Evolutionary conservation across 2,329 filamentous ascomycete species (phyloP).

Genomic region (Aulographum hederae): DNA sequence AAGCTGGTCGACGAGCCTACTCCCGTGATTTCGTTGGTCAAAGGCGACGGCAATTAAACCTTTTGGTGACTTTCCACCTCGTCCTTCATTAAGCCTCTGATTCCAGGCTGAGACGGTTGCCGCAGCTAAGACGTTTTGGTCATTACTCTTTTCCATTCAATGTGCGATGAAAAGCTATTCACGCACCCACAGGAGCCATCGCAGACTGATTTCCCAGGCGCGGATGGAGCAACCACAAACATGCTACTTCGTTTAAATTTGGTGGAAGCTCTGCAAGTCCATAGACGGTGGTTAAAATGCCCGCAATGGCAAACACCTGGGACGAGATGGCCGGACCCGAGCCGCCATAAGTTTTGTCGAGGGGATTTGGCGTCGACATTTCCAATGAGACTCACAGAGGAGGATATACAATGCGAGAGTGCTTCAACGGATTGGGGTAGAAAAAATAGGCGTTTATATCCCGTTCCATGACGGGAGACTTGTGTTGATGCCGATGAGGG

Average conservation of each 20-base stretch:
- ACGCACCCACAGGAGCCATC: slow-evolving; percentile 53
- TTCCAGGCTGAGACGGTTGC: slow-evolving; percentile 54
- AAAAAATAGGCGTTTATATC: too few relatives aligned
- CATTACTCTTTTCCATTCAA: too few relatives aligned
- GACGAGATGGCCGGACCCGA: slow-evolving; percentile 34
- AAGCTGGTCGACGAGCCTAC: slow-evolving; percentile 42
- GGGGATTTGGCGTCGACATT: too few relatives aligned
- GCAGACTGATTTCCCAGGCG: slow-evolving; percentile 49
- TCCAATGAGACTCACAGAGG: too few relatives aligned
- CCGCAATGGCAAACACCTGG: slow-evolving; percentile 53
- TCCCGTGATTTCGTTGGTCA: slow-evolving; percentile 87
- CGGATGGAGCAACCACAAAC: slow-evolving; percentile 84
- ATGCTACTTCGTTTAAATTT: slow-evolving; percentile 40
- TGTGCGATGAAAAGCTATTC: too few relatives aligned
- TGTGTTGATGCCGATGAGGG: too few relatives aligned
- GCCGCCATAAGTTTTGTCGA: slow-evolving; percentile 5
- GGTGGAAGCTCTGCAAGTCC: slow-evolving; percentile 56
- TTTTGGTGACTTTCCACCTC: slow-evolving; percentile 14
- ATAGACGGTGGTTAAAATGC: slow-evolving; percentile 62
- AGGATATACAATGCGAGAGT: too few relatives aligned
- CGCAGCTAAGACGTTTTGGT: too few relatives aligned
- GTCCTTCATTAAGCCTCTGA: slow-evolving; percentile 14
- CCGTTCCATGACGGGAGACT: too few relatives aligned
- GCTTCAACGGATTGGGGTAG: too few relatives aligned
- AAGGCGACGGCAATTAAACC: slow-evolving; percentile 70